A percentile compares a stretch with the other conserved stretches of the same genome.
These are phyloP conservation scores for Angophora floribunda DNA, from an alignment of 345 rosid genomes.

Conservation along the genomic window DNA sequence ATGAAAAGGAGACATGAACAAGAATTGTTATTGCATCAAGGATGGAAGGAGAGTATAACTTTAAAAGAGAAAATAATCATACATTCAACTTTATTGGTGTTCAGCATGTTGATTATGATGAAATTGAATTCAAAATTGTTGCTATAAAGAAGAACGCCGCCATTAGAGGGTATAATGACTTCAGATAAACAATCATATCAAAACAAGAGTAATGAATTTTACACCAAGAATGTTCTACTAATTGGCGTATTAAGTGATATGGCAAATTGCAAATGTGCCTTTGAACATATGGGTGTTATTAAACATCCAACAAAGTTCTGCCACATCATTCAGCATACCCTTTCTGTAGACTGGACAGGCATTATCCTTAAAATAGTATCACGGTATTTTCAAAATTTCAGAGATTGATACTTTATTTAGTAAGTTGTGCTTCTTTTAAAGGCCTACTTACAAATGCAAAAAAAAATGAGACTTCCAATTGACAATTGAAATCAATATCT, in stretches of 20 bases:
- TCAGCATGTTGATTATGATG: not conserved
- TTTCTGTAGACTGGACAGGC: not conserved
- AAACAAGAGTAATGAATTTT: not conserved
- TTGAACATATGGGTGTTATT: not conserved
- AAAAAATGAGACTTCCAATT: not conserved
- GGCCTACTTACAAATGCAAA: not conserved
- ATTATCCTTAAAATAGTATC: not conserved
- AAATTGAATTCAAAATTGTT: not conserved
- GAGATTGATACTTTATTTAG: not conserved
- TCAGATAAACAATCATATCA: not conserved
- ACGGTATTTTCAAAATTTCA: not conserved
- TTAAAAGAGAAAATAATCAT: not conserved
- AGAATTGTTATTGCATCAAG: not conserved
- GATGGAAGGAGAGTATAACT: not conserved
- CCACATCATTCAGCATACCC: not conserved
- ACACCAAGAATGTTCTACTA: not conserved
- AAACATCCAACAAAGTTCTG: not conserved
- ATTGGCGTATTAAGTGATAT: not conserved
- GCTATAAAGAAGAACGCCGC: not conserved
- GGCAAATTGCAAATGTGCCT: not conserved
- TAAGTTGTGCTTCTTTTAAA: not conserved
- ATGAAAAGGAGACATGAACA: not conserved
- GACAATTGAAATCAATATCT: not conserved
- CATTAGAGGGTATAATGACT: not conserved
- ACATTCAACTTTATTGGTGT: not conserved